Base-by-base conservation (phyloP, 805 yeast species). In the Starmera quercuum region DNA sequence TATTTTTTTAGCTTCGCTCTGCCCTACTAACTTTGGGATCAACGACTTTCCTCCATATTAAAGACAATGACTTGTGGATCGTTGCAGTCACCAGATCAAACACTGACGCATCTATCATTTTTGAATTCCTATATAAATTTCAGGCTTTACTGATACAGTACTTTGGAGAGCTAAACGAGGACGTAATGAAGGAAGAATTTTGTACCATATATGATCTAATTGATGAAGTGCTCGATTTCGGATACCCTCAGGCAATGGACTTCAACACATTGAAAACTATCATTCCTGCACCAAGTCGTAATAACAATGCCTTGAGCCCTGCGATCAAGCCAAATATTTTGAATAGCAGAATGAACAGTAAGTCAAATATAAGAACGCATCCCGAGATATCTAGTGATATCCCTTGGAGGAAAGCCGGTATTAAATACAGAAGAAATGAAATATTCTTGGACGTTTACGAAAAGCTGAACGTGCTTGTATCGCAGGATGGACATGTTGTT, bases 1-100 rank as follows among this genome's bases (percentile, higher is more conserved):
- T 20, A 15, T 22, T 32, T 13, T 17, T 21, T 20, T 29, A 59
- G 54, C 61, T 66, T n/a, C 61, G 78, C 41, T 72, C 85, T 0
- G 90, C 92, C 0, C 68, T 83, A 1, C 61, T 90, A 29, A 92
- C 97, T 0, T 60, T 92, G 29, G 97, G 97, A 1, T 84, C 95
- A 0, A 92, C 97, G 0, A 81, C 95, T 0, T 92, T 90, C 52
- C 68, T 86, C 34, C 88, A 86, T 50, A 78, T 84, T 31, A 74
- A 73, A 42, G 64, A 70, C 20, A 64, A 67, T 11, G 63, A 68
- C 32, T 46, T 90, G 12, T 92, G 94, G 82, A 47, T 86, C 7
- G 95, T 88, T 9, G 95, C 88, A 0, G 87, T 88, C n/a, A 75
- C 94, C 1, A 71, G 97, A 41, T 79, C 86, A 28, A 92, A 90